A percentile compares a stretch with the other conserved stretches of the same genome.
Conservation (phyloP, 1,284 basidiomycete species). For the Moniliophthora roreri region DNA sequence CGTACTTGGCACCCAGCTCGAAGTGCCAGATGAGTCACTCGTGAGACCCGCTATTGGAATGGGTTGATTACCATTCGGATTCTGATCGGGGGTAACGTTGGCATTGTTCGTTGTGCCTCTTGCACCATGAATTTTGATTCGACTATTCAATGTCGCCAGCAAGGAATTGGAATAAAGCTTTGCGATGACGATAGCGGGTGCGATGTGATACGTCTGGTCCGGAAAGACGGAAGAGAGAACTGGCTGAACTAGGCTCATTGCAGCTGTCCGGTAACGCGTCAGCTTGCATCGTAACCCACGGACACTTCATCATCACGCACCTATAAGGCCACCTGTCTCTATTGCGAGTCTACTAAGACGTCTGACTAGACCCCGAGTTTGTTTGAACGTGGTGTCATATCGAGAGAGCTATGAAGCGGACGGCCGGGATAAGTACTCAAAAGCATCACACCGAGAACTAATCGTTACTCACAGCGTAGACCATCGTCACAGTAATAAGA, state of each 20-base stretch:
- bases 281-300: too few species aligned
- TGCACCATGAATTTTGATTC: neutral
- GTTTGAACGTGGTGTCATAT: neutral
- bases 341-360: neutral
- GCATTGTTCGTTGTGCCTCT: too few species aligned
- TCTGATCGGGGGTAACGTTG: too few species aligned
- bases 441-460: too few species aligned
- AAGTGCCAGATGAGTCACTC: too few species aligned
- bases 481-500: neutral
- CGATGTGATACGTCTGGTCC: neutral
- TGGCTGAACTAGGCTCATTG: too few species aligned
- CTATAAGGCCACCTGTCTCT: neutral
- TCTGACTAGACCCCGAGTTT: neutral
- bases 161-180: conserved; percentile 2
- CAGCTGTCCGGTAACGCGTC: neutral
- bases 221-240: neutral
- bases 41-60: too few species aligned
- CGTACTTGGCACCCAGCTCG: too few species aligned
- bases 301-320: neutral
- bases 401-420: neutral
- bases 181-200: neutral
- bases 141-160: neutral
- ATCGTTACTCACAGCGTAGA: neutral
- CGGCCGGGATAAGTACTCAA: too few species aligned
- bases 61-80: too few species aligned